Percentiles rank a stretch among this genome's conserved stretches.
These are phyloP conservation scores for Sphaerulina populicola DNA, from an alignment of 2,329 filamentous ascomycete genomes.

Conservation along the genomic window DNA sequence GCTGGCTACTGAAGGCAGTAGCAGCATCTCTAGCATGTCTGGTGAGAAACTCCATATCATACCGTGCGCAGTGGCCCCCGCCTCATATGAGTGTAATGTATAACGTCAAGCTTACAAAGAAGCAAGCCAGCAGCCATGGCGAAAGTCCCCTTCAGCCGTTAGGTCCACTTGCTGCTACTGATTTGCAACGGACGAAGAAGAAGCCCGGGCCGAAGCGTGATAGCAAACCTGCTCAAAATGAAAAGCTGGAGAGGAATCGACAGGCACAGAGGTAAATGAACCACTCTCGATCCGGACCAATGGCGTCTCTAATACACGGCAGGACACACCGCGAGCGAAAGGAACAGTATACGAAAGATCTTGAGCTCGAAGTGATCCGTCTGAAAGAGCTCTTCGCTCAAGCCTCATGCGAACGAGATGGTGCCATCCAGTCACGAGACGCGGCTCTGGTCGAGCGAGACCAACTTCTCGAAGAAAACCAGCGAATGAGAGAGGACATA, in stretches of 20 bases:
- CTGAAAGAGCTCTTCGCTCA: slow-evolving; percentile 19
- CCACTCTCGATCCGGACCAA: no score
- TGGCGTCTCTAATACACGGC: neutral
- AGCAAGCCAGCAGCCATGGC: slow-evolving; percentile 10
- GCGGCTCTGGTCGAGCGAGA: slow-evolving; percentile 13
- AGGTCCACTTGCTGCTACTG: neutral
- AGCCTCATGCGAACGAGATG: slow-evolving; percentile 17
- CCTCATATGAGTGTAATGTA: neutral
- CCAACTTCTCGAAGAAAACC: slow-evolving; percentile 13
- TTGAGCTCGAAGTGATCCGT: slow-evolving; percentile 20
- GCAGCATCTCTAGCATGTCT: slow-evolving; percentile 7
- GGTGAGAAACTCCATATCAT: slow-evolving; percentile 11
- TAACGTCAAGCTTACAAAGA: slow-evolving; percentile 9
- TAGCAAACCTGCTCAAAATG: slow-evolving; percentile 19
- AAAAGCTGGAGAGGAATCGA: slow-evolving; percentile 21
- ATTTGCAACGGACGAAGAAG: slow-evolving; percentile 16
- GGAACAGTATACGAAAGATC: slow-evolving; percentile 23
- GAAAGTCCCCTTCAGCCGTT: slow-evolving; percentile 5
- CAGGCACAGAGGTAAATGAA: slow-evolving; percentile 20
- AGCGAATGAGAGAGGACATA: slow-evolving; percentile 11
- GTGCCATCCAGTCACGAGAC: slow-evolving; percentile 13
- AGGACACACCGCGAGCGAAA: slow-evolving; percentile 23
- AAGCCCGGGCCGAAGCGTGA: slow-evolving; percentile 22
- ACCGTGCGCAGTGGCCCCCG: neutral
- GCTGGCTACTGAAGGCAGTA: slow-evolving; percentile 10